Evolutionary conservation across 371 early-diverging fungal species (phyloP).

Genomic region (Basidiobolus meristosporus): DNA sequence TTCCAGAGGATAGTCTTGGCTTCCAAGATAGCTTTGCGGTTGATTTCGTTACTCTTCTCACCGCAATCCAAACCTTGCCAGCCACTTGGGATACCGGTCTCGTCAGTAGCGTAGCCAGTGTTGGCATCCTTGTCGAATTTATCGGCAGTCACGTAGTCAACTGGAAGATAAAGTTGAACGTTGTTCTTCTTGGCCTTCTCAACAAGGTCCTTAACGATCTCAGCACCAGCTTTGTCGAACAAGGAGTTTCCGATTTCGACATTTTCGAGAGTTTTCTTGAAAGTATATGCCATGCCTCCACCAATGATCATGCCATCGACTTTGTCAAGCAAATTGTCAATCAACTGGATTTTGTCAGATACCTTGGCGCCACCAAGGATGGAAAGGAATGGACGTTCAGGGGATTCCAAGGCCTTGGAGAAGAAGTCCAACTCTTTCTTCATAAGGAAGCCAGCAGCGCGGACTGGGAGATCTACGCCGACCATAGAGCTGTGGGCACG

Average conservation of each 20-base stretch:
- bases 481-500: conserved; percentile 94
- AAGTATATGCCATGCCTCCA: conserved; percentile 97
- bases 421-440: conserved; percentile 98
- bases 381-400: conserved; percentile 88
- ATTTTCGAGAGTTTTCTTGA: conserved; percentile 73
- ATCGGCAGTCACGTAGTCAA: conserved; percentile 80
- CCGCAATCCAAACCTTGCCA: conserved; percentile 94
- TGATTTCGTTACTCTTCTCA: conserved; percentile 51
- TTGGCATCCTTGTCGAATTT: conserved; percentile 62
- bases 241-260: conserved; percentile 88
- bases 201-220: conserved; percentile 62
- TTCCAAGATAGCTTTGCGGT: conserved; percentile 42
- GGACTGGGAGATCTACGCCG: conserved; percentile 76
- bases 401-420: conserved; percentile 84
- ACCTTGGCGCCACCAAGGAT: conserved; percentile 98
- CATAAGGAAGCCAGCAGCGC: conserved; percentile 94
- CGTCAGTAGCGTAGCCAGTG: conserved; percentile 70
- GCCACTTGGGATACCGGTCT: conserved; percentile 74
- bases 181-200: conserved; percentile 74
- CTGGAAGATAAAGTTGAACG: conserved; percentile 77
- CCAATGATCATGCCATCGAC: conserved; percentile 80
- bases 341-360: conserved; percentile 95
- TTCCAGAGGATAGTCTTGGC: conserved; percentile 97
- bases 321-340: conserved; percentile 89
- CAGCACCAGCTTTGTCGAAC: conserved; percentile 76